Conservation (phyloP, 495 filamentous ascomycete species). For the Podospora conica region DNA sequence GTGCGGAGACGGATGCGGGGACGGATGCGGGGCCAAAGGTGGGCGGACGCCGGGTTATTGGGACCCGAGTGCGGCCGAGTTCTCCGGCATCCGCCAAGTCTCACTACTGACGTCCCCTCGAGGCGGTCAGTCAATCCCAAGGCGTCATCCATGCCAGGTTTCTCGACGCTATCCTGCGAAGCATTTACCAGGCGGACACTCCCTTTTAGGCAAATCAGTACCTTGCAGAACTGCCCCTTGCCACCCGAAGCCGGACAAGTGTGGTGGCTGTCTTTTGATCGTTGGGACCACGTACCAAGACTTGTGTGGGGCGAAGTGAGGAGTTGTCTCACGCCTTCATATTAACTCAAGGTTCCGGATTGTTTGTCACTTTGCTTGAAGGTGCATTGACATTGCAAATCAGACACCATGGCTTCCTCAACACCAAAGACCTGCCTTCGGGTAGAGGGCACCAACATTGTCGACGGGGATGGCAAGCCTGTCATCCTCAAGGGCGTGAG, state of each 20-base stretch:
- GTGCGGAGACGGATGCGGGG: constrained; percentile 10
- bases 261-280: neutral
- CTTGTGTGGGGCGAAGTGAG: neutral
- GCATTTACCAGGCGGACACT: neutral
- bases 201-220: neutral
- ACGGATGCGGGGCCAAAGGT: neutral
- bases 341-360: neutral
- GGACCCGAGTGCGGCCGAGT: neutral
- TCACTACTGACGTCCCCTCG: neutral
- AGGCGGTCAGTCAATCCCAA: neutral
- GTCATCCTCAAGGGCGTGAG: constrained; percentile 45
- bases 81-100: neutral
- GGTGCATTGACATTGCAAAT: neutral
- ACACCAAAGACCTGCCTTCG: constrained; percentile 28
- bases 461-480: constrained; percentile 40
- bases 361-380: neutral
- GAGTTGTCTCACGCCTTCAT: neutral
- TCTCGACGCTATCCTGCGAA: neutral
- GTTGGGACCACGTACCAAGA: neutral
- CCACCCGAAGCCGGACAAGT: neutral
- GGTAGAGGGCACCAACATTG: constrained; percentile 40
- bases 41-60: neutral
- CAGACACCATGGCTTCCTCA: constrained; percentile 12
- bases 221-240: neutral
- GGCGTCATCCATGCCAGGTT: neutral